Evolutionary conservation across 352 stramenopile genomes (phyloP).

Genomic region (Phytophthora idaei): DNA sequence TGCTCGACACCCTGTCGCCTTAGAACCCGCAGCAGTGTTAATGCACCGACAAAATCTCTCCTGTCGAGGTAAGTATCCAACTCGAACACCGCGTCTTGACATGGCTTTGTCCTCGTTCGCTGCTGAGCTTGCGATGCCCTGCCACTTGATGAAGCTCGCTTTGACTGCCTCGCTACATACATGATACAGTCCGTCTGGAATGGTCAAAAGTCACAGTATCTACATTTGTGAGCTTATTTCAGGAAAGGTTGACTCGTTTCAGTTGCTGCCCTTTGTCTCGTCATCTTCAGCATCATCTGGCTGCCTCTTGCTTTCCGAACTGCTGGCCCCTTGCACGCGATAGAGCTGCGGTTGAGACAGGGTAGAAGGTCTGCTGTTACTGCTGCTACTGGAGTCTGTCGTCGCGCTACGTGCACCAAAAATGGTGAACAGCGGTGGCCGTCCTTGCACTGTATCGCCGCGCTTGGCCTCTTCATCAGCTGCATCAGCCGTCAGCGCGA

Average conservation of each 20-base stretch:
- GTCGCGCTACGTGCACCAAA: constrained; percentile 17
- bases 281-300: constrained; percentile 22
- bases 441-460: constrained; percentile 12
- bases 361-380: constrained; percentile 6
- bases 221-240: constrained; percentile 23
- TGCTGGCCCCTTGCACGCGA: neutral
- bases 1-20: constrained; percentile 28
- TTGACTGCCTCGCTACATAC: constrained; percentile 28
- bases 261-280: constrained; percentile 27
- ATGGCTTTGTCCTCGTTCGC: neutral
- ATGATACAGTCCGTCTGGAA: constrained; percentile 10
- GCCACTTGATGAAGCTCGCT: neutral
- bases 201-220: constrained; percentile 19
- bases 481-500: constrained; percentile 15
- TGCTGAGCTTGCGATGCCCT: neutral
- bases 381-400: neutral
- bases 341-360: constrained; percentile 12
- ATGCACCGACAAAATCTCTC: constrained; percentile 52
- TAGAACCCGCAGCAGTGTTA: constrained; percentile 45
- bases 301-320: constrained; percentile 8
- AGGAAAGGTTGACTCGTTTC: constrained; percentile 3
- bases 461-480: constrained; percentile 30
- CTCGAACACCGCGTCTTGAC: constrained; percentile 31
- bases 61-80: constrained; percentile 49
- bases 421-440: constrained; percentile 19